Percentiles rank a stretch among this genome's conserved stretches.
phyloP scores from a whole-genome alignment of 179 eudicot species.

The Pouteria campechiana region DNA sequence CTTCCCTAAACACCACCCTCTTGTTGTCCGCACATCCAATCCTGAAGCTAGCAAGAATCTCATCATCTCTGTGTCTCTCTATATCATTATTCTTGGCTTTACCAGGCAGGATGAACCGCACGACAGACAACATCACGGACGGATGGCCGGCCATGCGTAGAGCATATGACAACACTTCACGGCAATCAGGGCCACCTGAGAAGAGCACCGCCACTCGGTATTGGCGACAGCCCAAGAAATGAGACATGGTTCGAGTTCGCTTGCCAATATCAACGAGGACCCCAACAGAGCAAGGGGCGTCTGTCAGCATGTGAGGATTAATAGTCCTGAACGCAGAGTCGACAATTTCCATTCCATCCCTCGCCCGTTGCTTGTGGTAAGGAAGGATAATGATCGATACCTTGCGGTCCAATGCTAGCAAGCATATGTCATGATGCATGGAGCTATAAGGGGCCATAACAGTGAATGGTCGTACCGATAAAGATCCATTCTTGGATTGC shows the following conservation, averaged over 20 bases:
- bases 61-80: slow-evolving; percentile 2
- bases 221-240: no score
- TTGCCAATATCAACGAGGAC: slow-evolving; percentile 49
- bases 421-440: slow-evolving; percentile 9
- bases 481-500: slow-evolving; percentile 7
- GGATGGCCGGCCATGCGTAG: slow-evolving; percentile 35
- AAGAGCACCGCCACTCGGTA: slow-evolving; percentile 39
- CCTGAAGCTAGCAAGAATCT: no score
- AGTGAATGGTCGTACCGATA: neutral
- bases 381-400: slow-evolving; percentile 5
- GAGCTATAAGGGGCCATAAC: slow-evolving; percentile 4
- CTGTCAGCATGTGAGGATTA: no score
- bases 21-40: no score
- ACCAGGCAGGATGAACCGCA: slow-evolving; percentile 40
- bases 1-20: no score
- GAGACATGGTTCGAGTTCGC: slow-evolving; percentile 26
- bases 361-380: slow-evolving; percentile 9
- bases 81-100: no score
- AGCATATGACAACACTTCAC: slow-evolving; percentile 51
- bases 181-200: slow-evolving; percentile 52
- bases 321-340: no score
- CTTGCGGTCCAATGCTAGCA: slow-evolving; percentile 1
- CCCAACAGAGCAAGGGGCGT: slow-evolving; percentile 46
- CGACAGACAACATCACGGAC: slow-evolving; percentile 16
- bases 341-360: no score